phyloP scores from a whole-genome alignment of 2,329 filamentous ascomycete species.

The Zymoseptoria passerinii region DNA sequence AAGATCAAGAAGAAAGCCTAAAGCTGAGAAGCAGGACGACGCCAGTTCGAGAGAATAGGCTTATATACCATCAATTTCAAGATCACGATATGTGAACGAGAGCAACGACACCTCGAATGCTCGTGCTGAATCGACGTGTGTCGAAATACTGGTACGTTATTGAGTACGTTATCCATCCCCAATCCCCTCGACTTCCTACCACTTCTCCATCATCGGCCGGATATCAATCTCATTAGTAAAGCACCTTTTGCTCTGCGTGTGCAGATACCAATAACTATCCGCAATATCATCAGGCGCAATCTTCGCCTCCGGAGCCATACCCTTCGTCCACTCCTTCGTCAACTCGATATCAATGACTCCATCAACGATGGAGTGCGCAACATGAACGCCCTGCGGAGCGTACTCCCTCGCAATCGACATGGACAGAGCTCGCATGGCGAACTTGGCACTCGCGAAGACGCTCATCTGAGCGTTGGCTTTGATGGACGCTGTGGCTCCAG shows the following conservation, averaged over 20 bases:
- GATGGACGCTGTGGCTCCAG: conserved; percentile 71
- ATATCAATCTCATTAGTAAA: conserved; percentile 77
- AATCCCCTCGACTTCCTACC: conserved; percentile 36
- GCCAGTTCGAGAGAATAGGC: not conserved
- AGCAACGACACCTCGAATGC: not conserved
- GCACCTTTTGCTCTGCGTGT: conserved; percentile 66
- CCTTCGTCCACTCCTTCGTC: conserved; percentile 51
- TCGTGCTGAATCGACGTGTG: no score
- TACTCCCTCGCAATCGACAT: conserved; percentile 76
- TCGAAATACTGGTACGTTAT: not conserved
- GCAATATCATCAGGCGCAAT: conserved; percentile 75
- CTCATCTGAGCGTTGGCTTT: conserved; percentile 60
- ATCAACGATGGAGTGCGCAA: conserved; percentile 65
- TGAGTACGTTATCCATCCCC: not conserved
- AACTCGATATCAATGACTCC: conserved; percentile 72
- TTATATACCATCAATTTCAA: not conserved
- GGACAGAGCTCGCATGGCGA: conserved; percentile 61
- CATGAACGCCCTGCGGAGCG: conserved; percentile 71
- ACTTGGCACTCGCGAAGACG: conserved; percentile 69
- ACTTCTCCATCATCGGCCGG: conserved; percentile 73
- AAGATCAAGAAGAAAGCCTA: not conserved
- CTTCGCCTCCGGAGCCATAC: conserved; percentile 52
- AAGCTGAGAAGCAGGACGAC: not conserved
- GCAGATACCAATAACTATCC: conserved; percentile 74
- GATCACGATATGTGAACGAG: not conserved